phyloP scores from a whole-genome alignment of 768 basidiomycete species.

The Phanerochaete sordida region DNA sequence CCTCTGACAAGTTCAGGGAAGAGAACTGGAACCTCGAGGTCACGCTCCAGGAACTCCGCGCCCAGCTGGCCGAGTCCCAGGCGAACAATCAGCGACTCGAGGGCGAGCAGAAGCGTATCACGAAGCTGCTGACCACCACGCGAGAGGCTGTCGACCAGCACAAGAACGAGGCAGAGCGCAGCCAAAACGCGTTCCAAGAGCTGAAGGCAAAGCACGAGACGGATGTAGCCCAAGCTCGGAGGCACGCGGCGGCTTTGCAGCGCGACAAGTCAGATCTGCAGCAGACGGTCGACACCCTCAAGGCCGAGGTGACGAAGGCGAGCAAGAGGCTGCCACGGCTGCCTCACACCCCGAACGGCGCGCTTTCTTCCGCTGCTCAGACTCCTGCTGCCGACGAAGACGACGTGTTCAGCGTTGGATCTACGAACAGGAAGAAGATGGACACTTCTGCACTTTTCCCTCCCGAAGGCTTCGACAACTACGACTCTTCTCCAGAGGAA shows the following conservation, averaged over 20 bases:
- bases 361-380: slow-evolving; percentile 27
- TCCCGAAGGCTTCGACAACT: slow-evolving; percentile 39
- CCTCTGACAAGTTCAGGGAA: slow-evolving; percentile 89
- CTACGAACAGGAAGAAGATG: slow-evolving; percentile 56
- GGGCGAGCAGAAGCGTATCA: slow-evolving; percentile 78
- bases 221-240: slow-evolving; percentile 87
- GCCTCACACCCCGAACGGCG: slow-evolving; percentile 66
- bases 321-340: slow-evolving; percentile 58
- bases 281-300: slow-evolving; percentile 70
- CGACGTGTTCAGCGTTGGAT: slow-evolving; percentile 67
- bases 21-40: slow-evolving; percentile 99
- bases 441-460: slow-evolving; percentile 48
- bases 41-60: slow-evolving; percentile 78
- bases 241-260: slow-evolving; percentile 80
- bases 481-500: slow-evolving; percentile 57
- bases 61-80: slow-evolving; percentile 64
- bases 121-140: slow-evolving; percentile 65
- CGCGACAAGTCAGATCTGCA: slow-evolving; percentile 94
- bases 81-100: slow-evolving; percentile 67
- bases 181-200: slow-evolving; percentile 60
- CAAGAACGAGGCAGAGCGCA: slow-evolving; percentile 82
- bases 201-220: slow-evolving; percentile 92
- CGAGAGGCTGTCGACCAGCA: slow-evolving; percentile 79
- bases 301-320: slow-evolving; percentile 67
- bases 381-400: slow-evolving; percentile 59